A percentile compares a stretch with the other conserved stretches of the same genome.
Conservation (phyloP, 805 yeast species). For the Ogataea pilisensis region DNA sequence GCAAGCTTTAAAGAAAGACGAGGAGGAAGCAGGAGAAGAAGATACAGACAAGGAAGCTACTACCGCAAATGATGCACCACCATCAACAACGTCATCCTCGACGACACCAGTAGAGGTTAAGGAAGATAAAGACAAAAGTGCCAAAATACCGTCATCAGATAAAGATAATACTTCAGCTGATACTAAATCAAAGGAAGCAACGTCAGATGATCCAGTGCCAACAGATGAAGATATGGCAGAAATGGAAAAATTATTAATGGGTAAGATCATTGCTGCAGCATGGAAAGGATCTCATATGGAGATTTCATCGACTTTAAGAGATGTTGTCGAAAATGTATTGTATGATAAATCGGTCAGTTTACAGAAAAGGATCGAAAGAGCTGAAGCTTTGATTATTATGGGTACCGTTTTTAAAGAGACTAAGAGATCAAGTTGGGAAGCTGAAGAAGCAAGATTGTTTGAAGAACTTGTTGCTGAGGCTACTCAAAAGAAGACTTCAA, state of each 20-base stretch:
- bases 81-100: no score
- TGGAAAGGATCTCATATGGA: conserved; percentile 94
- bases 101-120: no score
- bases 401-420: conserved; percentile 68
- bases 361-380: conserved; percentile 65
- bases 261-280: conserved; percentile 87
- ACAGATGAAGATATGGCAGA: conserved; percentile 63
- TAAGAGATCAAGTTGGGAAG: conserved; percentile 78
- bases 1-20: conserved; percentile 26
- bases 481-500: conserved; percentile 45
- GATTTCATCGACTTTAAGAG: conserved; percentile 71
- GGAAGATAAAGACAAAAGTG: no score
- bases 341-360: conserved; percentile 60
- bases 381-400: conserved; percentile 69
- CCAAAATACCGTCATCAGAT: no score
- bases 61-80: not conserved
- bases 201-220: conserved; percentile 31
- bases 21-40: conserved; percentile 9
- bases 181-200: conserved; percentile 17
- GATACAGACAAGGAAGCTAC: conserved; percentile 1
- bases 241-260: conserved; percentile 76
- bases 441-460: conserved; percentile 85
- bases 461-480: conserved; percentile 93
- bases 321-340: conserved; percentile 75
- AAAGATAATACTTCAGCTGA: no score